These are phyloP conservation scores for Euclidium syriacum DNA, from an alignment of 345 rosid genomes.

Conservation along the genomic window DNA sequence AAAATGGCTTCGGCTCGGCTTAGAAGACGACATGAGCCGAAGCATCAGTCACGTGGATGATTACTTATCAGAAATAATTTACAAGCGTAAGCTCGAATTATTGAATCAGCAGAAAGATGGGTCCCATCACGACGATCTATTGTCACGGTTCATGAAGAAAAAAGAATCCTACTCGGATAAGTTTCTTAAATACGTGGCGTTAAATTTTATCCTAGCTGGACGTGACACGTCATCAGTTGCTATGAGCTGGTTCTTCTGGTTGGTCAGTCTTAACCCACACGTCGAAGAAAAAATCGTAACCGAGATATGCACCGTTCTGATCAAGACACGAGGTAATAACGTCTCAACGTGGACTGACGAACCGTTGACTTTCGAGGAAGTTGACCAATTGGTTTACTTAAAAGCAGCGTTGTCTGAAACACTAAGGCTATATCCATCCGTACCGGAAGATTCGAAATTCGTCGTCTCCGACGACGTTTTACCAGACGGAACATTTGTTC, in stretches of 20 bases:
- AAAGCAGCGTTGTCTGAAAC: conserved; percentile 78
- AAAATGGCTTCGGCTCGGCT: conserved; percentile 59
- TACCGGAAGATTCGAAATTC: conserved; percentile 70
- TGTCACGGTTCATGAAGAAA: conserved; percentile 71
- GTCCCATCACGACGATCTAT: conserved; percentile 55
- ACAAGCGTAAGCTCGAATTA: conserved; percentile 54
- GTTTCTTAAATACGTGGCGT: conserved; percentile 59
- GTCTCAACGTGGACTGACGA: conserved; percentile 43
- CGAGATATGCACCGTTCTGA: conserved; percentile 55
- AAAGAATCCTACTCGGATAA: conserved; percentile 58
- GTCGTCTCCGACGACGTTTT: conserved; percentile 50
- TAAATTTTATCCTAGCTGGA: conserved; percentile 82
- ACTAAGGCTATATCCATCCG: conserved; percentile 65
- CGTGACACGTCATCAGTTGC: conserved; percentile 83
- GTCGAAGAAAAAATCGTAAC: conserved; percentile 56
- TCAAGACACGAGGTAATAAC: conserved; percentile 49
- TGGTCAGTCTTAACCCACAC: conserved; percentile 41
- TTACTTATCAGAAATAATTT: conserved; percentile 56
- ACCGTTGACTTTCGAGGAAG: conserved; percentile 56
- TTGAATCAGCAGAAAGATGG: conserved; percentile 30
- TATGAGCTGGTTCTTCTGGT: conserved; percentile 70
- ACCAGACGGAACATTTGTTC: conserved; percentile 61
- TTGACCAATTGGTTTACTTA: conserved; percentile 53
- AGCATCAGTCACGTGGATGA: conserved; percentile 49
- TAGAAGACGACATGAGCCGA: conserved; percentile 53